Evolutionary conservation across 1,139 yeast species (phyloP).

Genomic region (Blastobotrys apis): DNA sequence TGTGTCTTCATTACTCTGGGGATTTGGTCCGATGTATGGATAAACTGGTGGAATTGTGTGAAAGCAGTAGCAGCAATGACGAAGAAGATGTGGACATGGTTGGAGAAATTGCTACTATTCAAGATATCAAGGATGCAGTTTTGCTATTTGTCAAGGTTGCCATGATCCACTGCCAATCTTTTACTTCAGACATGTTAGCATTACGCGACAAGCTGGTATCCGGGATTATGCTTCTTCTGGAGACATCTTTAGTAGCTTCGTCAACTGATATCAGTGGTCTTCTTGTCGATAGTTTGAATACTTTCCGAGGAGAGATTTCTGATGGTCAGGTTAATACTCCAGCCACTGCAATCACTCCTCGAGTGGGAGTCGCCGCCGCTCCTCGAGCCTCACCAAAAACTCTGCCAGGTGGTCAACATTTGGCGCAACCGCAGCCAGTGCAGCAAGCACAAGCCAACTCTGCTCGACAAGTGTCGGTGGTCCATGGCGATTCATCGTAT

Average conservation of each 20-base stretch:
- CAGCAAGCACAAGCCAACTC: background rate
- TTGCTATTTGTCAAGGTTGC: constrained; percentile 52
- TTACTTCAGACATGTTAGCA: constrained; percentile 24
- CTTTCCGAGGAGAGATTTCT: constrained; percentile 22
- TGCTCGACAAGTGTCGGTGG: background rate
- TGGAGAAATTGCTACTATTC: constrained; percentile 17
- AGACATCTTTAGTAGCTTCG: constrained; percentile 20
- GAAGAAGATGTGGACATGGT: constrained; percentile 18
- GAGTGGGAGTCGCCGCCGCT: constrained; percentile 12
- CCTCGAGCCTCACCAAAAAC: constrained; percentile 9
- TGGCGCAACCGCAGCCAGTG: background rate
- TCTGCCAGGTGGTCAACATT: background rate
- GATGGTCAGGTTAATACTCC: constrained; percentile 20
- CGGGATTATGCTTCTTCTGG: constrained; percentile 46
- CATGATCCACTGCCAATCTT: constrained; percentile 45
- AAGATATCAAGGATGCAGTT: constrained; percentile 30
- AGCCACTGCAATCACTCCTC: constrained; percentile 9
- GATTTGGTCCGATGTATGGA: constrained; percentile 22
- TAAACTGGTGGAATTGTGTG: constrained; percentile 20
- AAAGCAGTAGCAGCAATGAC: constrained; percentile 8
- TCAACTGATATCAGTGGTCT: constrained; percentile 25
- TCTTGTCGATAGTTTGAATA: constrained; percentile 26
- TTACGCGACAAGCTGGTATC: constrained; percentile 34
- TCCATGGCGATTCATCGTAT: constrained; percentile 17
- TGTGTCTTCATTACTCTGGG: constrained; percentile 21